These are phyloP conservation scores for Phytophthora ramorum DNA, from an alignment of 352 stramenopile species.

Conservation along the genomic window DNA sequence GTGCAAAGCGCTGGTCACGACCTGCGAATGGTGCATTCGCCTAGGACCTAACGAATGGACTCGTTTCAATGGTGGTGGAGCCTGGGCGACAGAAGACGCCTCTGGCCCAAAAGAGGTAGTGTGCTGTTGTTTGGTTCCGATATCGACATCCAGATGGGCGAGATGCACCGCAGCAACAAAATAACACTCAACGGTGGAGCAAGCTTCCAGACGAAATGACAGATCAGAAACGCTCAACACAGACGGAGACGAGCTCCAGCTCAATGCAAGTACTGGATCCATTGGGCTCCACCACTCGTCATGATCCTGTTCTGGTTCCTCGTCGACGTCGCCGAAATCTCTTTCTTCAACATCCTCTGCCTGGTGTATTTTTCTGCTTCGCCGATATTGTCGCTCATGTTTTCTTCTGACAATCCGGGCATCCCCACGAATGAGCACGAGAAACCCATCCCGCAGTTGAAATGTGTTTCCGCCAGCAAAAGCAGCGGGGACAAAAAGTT, in stretches of 20 bases:
- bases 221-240: conserved; percentile 19
- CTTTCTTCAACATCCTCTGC: conserved; percentile 11
- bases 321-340: conserved; percentile 6
- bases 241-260: conserved; percentile 21
- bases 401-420: conserved; percentile 31
- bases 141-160: conserved; percentile 18
- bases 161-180: conserved; percentile 54
- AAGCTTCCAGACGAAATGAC: conserved; percentile 41
- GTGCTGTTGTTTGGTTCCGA: conserved; percentile 2
- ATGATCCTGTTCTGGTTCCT: conserved; percentile 7
- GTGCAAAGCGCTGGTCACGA: conserved; percentile 41
- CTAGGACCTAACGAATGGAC: conserved; percentile 25
- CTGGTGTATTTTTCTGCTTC: background rate
- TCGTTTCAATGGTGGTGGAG: conserved; percentile 24
- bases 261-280: conserved; percentile 40
- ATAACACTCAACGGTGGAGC: conserved; percentile 61
- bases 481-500: conserved; percentile 21
- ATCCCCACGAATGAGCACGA: conserved; percentile 41
- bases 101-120: background rate
- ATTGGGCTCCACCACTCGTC: conserved; percentile 43
- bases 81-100: background rate
- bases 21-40: conserved; percentile 42
- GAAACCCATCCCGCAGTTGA: conserved; percentile 36
- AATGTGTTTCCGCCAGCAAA: conserved; percentile 10
- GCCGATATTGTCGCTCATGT: conserved; percentile 8